Evolutionary conservation across 768 basidiomycete genomes (phyloP).

Genomic region (Artomyces pyxidatus): DNA sequence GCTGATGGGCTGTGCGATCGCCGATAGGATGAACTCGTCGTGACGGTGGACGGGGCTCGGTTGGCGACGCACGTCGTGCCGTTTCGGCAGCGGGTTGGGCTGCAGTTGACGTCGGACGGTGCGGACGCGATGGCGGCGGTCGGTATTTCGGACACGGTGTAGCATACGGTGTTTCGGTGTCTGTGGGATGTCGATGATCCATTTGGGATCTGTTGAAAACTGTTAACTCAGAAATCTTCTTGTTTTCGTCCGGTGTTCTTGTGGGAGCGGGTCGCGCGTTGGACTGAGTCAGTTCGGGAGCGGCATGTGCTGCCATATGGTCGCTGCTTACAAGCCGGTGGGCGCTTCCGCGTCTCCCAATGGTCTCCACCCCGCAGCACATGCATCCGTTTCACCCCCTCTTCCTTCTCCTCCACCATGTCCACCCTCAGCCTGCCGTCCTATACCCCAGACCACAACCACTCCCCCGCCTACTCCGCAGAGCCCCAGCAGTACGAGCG

Average conservation of each 20-base stretch:
- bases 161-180: no score
- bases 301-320: no score
- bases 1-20: background rate
- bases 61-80: constrained; percentile 7
- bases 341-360: no score
- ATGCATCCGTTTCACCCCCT: background rate
- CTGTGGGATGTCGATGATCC: no score
- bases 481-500: constrained; percentile 7
- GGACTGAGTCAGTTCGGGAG: no score
- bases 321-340: no score
- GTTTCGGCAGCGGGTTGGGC: constrained; percentile 8
- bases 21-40: constrained; percentile 6
- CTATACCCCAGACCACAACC: constrained; percentile 2
- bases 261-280: no score
- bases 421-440: constrained; percentile 10
- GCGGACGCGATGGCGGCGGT: constrained; percentile 1
- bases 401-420: background rate
- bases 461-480: constrained; percentile 6
- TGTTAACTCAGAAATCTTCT: no score
- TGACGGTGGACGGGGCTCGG: constrained; percentile 1
- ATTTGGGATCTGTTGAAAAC: no score
- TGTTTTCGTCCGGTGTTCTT: no score
- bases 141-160: background rate
- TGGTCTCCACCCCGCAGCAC: no score
- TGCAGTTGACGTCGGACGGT: constrained; percentile 7